Evolutionary conservation across 2,329 filamentous ascomycete genomes (phyloP), one percentile per base, ranked within the genome.

Genomic region (Sphaerulina vaccinii): DNA sequence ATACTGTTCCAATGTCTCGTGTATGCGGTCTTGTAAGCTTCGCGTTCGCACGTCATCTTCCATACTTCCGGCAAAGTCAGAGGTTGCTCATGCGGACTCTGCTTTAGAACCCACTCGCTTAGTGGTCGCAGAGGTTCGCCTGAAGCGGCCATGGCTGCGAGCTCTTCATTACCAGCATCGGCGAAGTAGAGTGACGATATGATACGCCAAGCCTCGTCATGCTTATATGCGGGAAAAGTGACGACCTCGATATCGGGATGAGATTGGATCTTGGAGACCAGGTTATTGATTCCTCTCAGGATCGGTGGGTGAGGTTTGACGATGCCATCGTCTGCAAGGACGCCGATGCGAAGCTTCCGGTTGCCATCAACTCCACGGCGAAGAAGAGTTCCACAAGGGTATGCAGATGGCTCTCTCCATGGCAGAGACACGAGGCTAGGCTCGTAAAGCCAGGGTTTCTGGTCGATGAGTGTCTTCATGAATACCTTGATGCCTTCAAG

Each of bases 291-390:
- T 1, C 81, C 84, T 5, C 83, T 75, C 0, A 74, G 69, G 2
- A 88, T 75, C 0, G 85, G 85, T 2, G 86, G 84, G 45, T 87
- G 86, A 0, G 86, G 85, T 5, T 69, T 74, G 3, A 86, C 84
- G 43, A 83, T 74, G 8, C 78, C 80, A 63, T 88, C 86, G 65
- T 84, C 73, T 77, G 79, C 83, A 68, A 87, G 73, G 24, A 88
- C 78, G 3, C 73, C 85, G 47, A 88, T 71, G 37, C 73, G 79
- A 19, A 87, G 66, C 47, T 67, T 76, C 18, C 66, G 65, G 10
- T 57, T 60, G 6, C 59, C 61, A 24, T 60, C 48, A 32, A 36
- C 18, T 52, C 51, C 51, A 39, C 41, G 9, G 10, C 62, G 58
- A 5, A 65, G 55, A 6, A 64, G 52, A n/a, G 18, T 40, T 11